phyloP scores from a whole-genome alignment of 495 filamentous ascomycete genomes.

The Clohesyomyces aquaticus region DNA sequence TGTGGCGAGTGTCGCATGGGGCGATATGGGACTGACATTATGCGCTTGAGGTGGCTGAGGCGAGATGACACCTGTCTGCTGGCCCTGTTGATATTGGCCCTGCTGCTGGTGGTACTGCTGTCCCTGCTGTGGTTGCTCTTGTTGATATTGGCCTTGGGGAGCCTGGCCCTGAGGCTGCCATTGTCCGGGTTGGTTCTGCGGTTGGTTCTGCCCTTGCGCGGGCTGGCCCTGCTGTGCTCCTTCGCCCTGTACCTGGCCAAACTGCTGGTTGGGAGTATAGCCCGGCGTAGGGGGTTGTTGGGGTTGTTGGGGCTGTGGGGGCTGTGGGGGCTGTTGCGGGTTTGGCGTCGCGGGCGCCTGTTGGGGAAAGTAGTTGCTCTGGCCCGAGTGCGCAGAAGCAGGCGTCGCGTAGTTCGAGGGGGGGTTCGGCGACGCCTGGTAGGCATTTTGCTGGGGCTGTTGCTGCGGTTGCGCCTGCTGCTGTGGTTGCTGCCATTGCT shows the following conservation, averaged over 20 bases:
- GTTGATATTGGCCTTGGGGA: constrained; percentile 5
- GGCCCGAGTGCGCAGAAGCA: constrained; percentile 26
- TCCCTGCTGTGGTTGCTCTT: constrained; percentile 14
- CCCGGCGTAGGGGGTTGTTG: constrained; percentile 6
- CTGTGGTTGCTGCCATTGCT: constrained; percentile 8
- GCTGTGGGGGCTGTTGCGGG: constrained; percentile 10
- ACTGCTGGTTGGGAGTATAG: constrained; percentile 26
- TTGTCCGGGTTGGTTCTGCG: constrained; percentile 7
- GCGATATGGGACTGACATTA: background rate
- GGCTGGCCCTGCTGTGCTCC: background rate
- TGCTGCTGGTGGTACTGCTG: background rate
- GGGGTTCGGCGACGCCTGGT: constrained; percentile 21
- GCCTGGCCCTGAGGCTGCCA: background rate
- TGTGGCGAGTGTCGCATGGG: background rate
- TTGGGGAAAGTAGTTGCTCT: constrained; percentile 35
- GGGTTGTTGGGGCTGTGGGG: too few relatives aligned
- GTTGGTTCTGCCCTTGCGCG: constrained; percentile 5
- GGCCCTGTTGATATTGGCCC: constrained; percentile 10
- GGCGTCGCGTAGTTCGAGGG: constrained; percentile 31
- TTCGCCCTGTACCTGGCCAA: background rate
- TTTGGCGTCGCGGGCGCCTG: constrained; percentile 9
- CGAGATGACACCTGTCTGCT: constrained; percentile 26
- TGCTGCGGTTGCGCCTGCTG: background rate
- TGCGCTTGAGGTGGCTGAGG: constrained; percentile 10
- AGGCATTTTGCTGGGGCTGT: constrained; percentile 11